Conservation (phyloP, 495 filamentous ascomycete genomes). For the Penicillium macrosclerotiorum region DNA sequence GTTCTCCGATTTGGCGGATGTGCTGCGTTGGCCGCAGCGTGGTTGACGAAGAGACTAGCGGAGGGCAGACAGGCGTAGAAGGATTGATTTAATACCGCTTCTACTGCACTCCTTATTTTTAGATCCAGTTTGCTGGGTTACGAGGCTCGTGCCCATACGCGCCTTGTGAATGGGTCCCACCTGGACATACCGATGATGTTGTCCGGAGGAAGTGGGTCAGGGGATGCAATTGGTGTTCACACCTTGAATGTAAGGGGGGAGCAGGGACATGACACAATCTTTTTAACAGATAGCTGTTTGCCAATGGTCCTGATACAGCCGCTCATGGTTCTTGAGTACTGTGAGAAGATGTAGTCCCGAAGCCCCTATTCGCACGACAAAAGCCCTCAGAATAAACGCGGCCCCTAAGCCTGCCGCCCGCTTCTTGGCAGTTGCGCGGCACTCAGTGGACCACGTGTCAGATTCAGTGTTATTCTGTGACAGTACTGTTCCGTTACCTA, state of each 20-base stretch:
- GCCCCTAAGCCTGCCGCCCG: not conserved
- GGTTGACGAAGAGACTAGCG: slow-evolving; percentile 48
- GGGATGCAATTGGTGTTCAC: not conserved
- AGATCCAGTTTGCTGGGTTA: too few relatives aligned
- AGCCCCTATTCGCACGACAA: too few relatives aligned
- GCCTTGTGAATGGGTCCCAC: not conserved
- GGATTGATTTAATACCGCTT: too few relatives aligned
- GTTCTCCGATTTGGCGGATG: slow-evolving; percentile 78
- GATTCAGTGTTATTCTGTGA: slow-evolving; percentile 5
- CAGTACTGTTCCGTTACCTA: slow-evolving; percentile 1
- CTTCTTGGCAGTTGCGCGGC: slow-evolving; percentile 20
- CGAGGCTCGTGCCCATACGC: too few relatives aligned
- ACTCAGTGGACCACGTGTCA: slow-evolving; percentile 18
- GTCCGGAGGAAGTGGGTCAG: slow-evolving; percentile 12
- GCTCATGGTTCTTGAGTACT: too few relatives aligned
- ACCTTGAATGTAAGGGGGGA: slow-evolving; percentile 10
- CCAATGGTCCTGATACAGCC: not conserved
- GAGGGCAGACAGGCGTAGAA: slow-evolving; percentile 39
- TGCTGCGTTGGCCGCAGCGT: slow-evolving; percentile 75
- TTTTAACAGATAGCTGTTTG: not conserved
- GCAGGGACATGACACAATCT: slow-evolving; percentile 2
- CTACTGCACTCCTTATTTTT: too few relatives aligned
- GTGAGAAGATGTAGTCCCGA: not conserved
- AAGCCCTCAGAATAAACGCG: not conserved
- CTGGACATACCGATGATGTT: slow-evolving; percentile 14